Conservation (phyloP, 768 basidiomycete genomes). For the Amanita subjunquillea region DNA sequence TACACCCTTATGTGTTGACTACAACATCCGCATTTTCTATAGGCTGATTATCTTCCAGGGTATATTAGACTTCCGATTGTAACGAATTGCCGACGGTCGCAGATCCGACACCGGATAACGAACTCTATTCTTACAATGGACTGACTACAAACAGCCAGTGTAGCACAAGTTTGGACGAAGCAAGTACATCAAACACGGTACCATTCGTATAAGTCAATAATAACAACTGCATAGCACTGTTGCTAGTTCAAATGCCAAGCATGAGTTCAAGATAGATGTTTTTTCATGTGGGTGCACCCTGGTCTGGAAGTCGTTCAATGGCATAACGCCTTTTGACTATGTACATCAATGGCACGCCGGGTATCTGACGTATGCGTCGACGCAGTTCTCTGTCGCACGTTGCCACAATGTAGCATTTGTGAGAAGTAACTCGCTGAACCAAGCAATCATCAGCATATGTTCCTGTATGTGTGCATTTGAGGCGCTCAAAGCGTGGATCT, state of each 20-base stretch:
- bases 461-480: conserved; percentile 85
- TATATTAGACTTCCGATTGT: neutral
- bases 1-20: too few relatives aligned
- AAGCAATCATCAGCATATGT: conserved; percentile 99
- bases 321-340: conserved; percentile 89
- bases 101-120: neutral
- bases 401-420: conserved; percentile 95
- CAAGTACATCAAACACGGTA: neutral
- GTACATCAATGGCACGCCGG: conserved; percentile 95
- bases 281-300: conserved; percentile 63
- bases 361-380: conserved; percentile 83
- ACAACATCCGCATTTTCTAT: too few relatives aligned
- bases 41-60: too few relatives aligned
- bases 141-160: neutral
- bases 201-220: neutral
- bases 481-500: conserved; percentile 92
- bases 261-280: neutral
- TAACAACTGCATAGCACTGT: neutral
- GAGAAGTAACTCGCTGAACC: conserved; percentile 88
- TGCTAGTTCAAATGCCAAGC: neutral
- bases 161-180: neutral
- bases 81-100: neutral
- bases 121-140: neutral
- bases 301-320: conserved; percentile 91
- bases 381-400: conserved; percentile 96